Base-by-base conservation (phyloP, 148 eudicot genomes). In the Persicaria tinctoria region DNA sequence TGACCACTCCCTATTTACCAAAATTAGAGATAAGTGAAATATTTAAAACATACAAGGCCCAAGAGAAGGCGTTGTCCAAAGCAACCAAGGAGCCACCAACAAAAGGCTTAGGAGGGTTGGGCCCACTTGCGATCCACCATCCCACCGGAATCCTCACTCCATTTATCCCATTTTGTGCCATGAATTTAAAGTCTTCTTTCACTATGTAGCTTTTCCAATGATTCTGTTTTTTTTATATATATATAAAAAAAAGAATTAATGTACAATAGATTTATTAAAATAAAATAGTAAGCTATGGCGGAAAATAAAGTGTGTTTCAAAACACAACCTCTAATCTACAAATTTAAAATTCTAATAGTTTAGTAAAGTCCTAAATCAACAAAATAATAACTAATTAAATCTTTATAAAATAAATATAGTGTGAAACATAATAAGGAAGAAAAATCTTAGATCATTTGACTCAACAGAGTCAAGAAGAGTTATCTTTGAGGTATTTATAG, bases 141-240 rank as follows among this genome's bases (percentile, higher is more conserved):
- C 91, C 95, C 10, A 90, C 88, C 1, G 96, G 96, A 74, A 90
- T 85, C 57, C 90, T 85, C 23, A 88, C 92, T 2, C 89, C 87
- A 69, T 88, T 85, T 11, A 87, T 11, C n/a, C 96, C 96, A 69
- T 81, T 86, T 70, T 79, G 77, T 10, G 86, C 80, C 16, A 90
- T 82, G 80, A 86, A 88, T 73, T 74, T 79, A 87, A 90, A 90
- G 75, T 90, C 96, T 4, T 84, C 84, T 75, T 88, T 90, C 7
- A 79, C 81, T 5, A 90, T 87, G 78, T 82, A 90, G 18, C 88
- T 90, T 66, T 51, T 81, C 92, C 92, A 88, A 27, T 90, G 96
- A 10, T 87, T 76, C 96, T 90, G 74, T 73, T 2, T 8, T 59
- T 32, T 32, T 32, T 32, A 0, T 32, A 23, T 32, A 32, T 20